Evolutionary conservation across 257 asterid species (phyloP), one percentile per base, ranked within the genome.

Genomic region (Nicotiana sylvestris): DNA sequence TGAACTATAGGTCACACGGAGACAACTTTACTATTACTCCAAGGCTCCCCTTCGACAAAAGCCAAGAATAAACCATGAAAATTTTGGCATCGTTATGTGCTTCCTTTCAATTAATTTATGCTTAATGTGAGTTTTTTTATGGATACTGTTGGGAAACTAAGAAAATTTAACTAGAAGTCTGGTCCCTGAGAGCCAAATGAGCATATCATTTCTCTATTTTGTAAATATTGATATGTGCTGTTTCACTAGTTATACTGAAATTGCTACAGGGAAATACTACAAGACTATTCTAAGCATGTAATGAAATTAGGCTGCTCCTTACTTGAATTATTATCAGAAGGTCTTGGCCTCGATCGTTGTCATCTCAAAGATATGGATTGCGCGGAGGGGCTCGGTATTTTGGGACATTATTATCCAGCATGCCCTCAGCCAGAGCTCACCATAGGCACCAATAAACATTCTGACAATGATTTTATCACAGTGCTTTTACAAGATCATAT

Each of bases 341-440:
- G 91, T 78, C 95, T 92, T 5, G 91, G 94, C 3, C 93, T 92
- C 1, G 84, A 90, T 56, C 9, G 80, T 1, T 86, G 57, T 60
- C 89, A 86, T n/a, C 87, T 93, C 18, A 61, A 21, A 0, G 91
- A 90, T 79, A 86, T 92, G 86, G 93, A 77, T 2, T 91, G 95
- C 25, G 84, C 85, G 1, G 70, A 87, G 2, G 94, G 93, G 18
- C 95, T 91, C 16, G 37, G 85, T 2, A 66, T 91, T 53, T 27
- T 87, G 57, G 90, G 87, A 56, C 95, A 93, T 78, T 90, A 90
- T 89, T 92, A 92, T 84, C 95, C 97, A 30, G 85, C 90, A 13
- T 93, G 97, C 68, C 95, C 97, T 13, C 87, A 92, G 29, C 97
- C 97, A 21, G 91, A 90, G 11, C 68, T 92, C 66, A 91, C 95